Evolutionary conservation across 345 rosid species (phyloP).

Genomic region (Acer saccharum): DNA sequence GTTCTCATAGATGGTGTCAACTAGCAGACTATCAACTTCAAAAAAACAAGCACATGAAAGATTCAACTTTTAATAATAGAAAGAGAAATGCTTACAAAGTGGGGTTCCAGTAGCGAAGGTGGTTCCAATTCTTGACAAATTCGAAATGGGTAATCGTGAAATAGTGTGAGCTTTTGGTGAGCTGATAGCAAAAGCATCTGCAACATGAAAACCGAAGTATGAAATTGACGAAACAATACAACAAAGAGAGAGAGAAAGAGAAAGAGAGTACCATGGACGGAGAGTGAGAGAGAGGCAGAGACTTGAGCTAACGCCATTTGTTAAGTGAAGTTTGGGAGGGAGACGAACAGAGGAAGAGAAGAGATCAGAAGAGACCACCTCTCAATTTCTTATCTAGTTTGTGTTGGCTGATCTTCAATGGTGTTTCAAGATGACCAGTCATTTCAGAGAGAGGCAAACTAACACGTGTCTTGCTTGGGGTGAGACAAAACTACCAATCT

Average conservation of each 20-base stretch:
- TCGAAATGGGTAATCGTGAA: conserved; percentile 37
- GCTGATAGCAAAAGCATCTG: conserved; percentile 42
- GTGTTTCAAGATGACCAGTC: conserved; percentile 6
- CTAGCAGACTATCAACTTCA: background rate
- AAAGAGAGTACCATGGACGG: conserved; percentile 41
- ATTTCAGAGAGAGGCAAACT: background rate
- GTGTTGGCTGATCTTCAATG: background rate
- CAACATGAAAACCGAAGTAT: background rate
- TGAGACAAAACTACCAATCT: too few relatives aligned
- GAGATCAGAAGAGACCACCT: background rate
- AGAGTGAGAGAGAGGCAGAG: conserved; percentile 55
- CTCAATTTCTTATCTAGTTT: conserved; percentile 1
- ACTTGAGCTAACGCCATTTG: conserved; percentile 66
- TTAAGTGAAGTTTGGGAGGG: conserved; percentile 1
- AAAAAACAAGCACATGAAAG: background rate
- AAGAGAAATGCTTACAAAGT: conserved; percentile 42
- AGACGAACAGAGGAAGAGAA: too few relatives aligned
- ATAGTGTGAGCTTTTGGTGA: conserved; percentile 28
- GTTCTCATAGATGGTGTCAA: background rate
- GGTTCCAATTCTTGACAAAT: conserved; percentile 32
- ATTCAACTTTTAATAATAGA: background rate
- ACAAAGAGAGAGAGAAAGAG: background rate
- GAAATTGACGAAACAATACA: background rate
- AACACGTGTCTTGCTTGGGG: conserved; percentile 13
- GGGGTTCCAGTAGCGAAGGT: conserved; percentile 67